phyloP scores from a whole-genome alignment of 83 land plant species.

The Picea abies region DNA sequence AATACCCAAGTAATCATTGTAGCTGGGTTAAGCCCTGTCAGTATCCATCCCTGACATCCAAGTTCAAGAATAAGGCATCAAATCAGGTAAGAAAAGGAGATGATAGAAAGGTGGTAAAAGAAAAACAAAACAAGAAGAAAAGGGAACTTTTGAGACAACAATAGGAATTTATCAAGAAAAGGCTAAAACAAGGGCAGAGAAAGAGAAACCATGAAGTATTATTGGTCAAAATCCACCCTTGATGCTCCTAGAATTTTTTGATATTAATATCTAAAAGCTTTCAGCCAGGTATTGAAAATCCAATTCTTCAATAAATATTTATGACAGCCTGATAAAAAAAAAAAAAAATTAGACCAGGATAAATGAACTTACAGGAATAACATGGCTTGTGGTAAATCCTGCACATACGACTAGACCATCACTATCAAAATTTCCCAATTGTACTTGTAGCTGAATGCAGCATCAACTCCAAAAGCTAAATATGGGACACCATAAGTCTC shows the following conservation, averaged over 20 bases:
- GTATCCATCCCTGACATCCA: not conserved
- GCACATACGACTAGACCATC: constrained; percentile 81
- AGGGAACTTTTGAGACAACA: not conserved
- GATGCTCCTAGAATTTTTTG: not conserved
- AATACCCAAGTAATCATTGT: not conserved
- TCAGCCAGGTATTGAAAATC: not conserved
- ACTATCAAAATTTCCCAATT: constrained; percentile 69
- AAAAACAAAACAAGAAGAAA: not conserved
- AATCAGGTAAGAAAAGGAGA: not conserved
- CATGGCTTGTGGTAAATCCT: constrained; percentile 84
- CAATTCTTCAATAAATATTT: not conserved
- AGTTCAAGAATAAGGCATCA: not conserved
- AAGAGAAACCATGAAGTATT: not conserved
- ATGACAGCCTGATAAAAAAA: not conserved
- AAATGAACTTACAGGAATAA: constrained; percentile 76
- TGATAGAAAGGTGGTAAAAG: no score
- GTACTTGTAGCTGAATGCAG: constrained; percentile 83
- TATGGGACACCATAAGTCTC: constrained; percentile 95
- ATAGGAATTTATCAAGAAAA: not conserved
- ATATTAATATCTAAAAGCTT: not conserved
- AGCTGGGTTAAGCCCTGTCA: not conserved
- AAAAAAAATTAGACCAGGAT: not conserved
- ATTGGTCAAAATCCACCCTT: not conserved
- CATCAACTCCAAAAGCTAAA: constrained; percentile 97
- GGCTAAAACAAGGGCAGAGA: not conserved